phyloP scores from a whole-genome alignment of 176 grass and related monocot genomes.

The Elaeis guineensis region DNA sequence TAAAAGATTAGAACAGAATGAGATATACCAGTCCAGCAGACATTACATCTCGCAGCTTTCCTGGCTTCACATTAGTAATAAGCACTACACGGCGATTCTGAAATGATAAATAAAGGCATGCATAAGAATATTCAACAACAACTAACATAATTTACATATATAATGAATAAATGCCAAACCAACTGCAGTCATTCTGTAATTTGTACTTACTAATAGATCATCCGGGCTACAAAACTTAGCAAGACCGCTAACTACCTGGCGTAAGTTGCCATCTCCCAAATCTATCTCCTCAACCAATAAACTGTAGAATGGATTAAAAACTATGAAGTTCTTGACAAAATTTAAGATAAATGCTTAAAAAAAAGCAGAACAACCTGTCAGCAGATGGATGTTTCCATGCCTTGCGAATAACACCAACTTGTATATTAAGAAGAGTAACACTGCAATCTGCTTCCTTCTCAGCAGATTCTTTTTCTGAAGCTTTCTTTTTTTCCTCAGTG shows the following conservation, averaged over 20 bases:
- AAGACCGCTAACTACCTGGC: slow-evolving; percentile 96
- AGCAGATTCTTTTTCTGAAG: slow-evolving; percentile 29
- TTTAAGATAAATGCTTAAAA: background rate
- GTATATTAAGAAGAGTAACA: slow-evolving; percentile 68
- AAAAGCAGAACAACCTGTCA: slow-evolving; percentile 55
- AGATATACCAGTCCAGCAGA: slow-evolving; percentile 86
- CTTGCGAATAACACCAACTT: slow-evolving; percentile 76
- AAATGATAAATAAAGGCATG: slow-evolving; percentile 20
- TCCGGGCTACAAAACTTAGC: slow-evolving; percentile 84
- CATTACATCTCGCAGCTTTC: slow-evolving; percentile 84
- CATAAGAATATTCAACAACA: no score
- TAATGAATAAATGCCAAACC: no score
- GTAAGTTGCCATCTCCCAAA: slow-evolving; percentile 78
- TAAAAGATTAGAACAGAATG: slow-evolving; percentile 2
- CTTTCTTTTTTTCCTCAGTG: slow-evolving; percentile 58
- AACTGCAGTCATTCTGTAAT: no score
- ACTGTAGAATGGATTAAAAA: slow-evolving; percentile 24
- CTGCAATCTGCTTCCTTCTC: slow-evolving; percentile 82
- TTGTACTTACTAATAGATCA: slow-evolving; percentile 26
- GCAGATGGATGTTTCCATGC: slow-evolving; percentile 97
- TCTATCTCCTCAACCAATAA: slow-evolving; percentile 98
- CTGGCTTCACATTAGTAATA: slow-evolving; percentile 98
- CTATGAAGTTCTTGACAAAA: background rate
- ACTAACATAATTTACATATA: no score
- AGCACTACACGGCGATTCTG: slow-evolving; percentile 82